Conservation (phyloP, 2,329 filamentous ascomycete species). For the Fusarium austroafricanum region DNA sequence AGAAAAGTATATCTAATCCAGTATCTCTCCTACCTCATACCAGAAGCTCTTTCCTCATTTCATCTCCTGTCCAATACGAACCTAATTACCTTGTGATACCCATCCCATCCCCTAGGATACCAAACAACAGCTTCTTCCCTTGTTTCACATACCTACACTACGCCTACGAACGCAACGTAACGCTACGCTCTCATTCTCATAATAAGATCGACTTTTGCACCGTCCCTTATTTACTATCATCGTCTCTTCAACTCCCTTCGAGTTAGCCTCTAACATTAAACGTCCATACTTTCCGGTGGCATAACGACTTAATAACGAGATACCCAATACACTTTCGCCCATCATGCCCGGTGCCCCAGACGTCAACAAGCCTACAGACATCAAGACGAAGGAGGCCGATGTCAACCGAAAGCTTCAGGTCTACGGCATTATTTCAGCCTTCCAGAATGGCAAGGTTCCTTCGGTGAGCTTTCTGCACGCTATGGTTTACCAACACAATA, state of each 20-base stretch:
- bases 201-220: conserved; percentile 24
- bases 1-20: conserved; percentile 46
- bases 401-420: conserved; percentile 95
- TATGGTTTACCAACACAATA: background rate
- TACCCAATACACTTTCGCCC: conserved; percentile 29
- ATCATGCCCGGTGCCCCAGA: conserved; percentile 54
- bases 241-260: conserved; percentile 3
- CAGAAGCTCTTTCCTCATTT: conserved; percentile 13
- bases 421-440: conserved; percentile 89
- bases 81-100: conserved; percentile 49
- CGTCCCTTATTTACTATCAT: conserved; percentile 9
- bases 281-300: conserved; percentile 10
- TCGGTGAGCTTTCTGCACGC: conserved; percentile 68
- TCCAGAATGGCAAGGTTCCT: conserved; percentile 88
- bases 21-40: conserved; percentile 18
- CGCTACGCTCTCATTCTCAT: background rate
- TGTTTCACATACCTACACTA: conserved; percentile 9
- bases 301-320: conserved; percentile 33
- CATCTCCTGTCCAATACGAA: conserved; percentile 26
- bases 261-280: conserved; percentile 7
- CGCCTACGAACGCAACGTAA: conserved; percentile 3
- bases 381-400: conserved; percentile 82
- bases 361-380: conserved; percentile 80
- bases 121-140: conserved; percentile 31
- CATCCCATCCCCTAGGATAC: conserved; percentile 43